Evolutionary conservation across 305 asterid genomes (phyloP).

Genomic region (Fraxinus greggii): DNA sequence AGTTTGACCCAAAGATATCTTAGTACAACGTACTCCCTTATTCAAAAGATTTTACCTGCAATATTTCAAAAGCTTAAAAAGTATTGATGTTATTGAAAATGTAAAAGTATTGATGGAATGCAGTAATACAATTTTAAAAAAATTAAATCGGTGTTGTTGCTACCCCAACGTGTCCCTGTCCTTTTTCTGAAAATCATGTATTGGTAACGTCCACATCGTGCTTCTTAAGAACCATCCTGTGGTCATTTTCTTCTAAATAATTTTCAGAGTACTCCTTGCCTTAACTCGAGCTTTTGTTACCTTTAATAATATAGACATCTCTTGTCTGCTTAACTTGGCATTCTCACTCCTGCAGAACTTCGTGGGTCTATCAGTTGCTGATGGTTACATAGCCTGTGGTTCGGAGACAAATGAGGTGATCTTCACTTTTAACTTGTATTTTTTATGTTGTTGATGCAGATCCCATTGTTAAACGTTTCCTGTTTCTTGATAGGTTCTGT

Average conservation of each 20-base stretch:
- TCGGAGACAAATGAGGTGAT: conserved; percentile 93
- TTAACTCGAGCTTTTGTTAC: background rate
- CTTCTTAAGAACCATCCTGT: background rate
- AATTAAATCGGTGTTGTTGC: background rate
- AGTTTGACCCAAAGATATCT: background rate
- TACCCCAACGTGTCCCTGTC: background rate
- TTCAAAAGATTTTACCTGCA: background rate
- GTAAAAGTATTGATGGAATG: background rate
- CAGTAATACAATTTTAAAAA: background rate
- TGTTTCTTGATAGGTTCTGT: background rate
- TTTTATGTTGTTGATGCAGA: conserved; percentile 12
- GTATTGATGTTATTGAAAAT: background rate
- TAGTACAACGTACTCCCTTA: background rate
- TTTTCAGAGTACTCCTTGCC: background rate
- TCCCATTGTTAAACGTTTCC: background rate
- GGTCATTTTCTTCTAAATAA: conserved; percentile 12
- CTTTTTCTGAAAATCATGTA: background rate
- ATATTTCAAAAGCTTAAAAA: background rate
- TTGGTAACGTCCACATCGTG: background rate
- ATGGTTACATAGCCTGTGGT: conserved; percentile 90
- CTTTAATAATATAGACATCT: conserved; percentile 7
- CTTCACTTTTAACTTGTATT: conserved; percentile 19
- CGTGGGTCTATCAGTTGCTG: conserved; percentile 81
- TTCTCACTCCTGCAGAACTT: conserved; percentile 63
- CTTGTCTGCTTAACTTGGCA: conserved; percentile 20